Conservation (phyloP, 371 early-diverging fungal species). For the Funneliformis caledonium region DNA sequence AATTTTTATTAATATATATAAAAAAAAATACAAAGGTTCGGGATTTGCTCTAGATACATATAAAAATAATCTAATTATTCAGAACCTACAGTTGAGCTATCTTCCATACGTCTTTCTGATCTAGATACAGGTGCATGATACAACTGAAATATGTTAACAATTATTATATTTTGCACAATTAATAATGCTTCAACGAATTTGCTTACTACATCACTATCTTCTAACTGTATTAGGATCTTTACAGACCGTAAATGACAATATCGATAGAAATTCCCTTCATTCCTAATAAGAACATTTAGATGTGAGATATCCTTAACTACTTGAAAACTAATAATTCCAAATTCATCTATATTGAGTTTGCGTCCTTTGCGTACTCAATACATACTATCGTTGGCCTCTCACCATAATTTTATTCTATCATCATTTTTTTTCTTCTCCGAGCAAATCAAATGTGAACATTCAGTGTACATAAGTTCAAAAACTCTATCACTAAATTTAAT, state of each 20-base stretch:
- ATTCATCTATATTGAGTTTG: slow-evolving; percentile 22
- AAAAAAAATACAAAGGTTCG: too few species aligned
- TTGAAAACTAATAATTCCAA: slow-evolving; percentile 33
- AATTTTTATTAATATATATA: too few species aligned
- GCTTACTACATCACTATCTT: not conserved
- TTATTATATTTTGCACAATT: slow-evolving; percentile 27
- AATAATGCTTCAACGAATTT: slow-evolving; percentile 16
- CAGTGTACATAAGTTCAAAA: slow-evolving; percentile 14
- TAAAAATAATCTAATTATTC: slow-evolving; percentile 12
- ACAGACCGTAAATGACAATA: slow-evolving; percentile 21
- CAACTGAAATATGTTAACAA: slow-evolving; percentile 8
- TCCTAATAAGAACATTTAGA: slow-evolving; percentile 26
- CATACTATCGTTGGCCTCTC: slow-evolving; percentile 9
- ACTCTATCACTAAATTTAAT: not conserved
- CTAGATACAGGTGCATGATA: slow-evolving; percentile 4
- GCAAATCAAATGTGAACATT: slow-evolving; percentile 28
- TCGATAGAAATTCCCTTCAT: slow-evolving; percentile 11
- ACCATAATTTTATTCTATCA: slow-evolving; percentile 28
- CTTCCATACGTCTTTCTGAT: slow-evolving; percentile 18
- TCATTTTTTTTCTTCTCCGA: slow-evolving; percentile 10
- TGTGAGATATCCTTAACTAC: not conserved
- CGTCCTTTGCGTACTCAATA: slow-evolving; percentile 15
- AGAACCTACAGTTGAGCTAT: slow-evolving; percentile 8
- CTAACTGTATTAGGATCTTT: slow-evolving; percentile 24
- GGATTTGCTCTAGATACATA: too few species aligned